Evolutionary conservation across 1,139 yeast species (phyloP).

Genomic region (Magnusiomyces suaveolens): DNA sequence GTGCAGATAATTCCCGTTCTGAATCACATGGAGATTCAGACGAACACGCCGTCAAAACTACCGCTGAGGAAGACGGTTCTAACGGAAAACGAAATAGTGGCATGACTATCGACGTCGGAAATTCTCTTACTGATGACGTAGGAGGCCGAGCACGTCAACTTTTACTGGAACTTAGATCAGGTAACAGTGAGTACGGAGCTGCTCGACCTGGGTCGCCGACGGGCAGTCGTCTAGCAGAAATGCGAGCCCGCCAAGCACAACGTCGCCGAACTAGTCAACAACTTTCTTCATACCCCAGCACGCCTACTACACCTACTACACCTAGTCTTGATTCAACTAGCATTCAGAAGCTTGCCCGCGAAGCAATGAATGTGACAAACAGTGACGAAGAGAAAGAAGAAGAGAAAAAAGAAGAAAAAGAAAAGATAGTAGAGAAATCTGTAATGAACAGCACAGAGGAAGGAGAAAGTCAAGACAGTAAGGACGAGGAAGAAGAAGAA

Average conservation of each 20-base stretch:
- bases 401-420: neutral
- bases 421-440: neutral
- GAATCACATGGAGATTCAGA: neutral
- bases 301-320: neutral
- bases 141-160: slow-evolving; percentile 54
- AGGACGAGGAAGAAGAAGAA: neutral
- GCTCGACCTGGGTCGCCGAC: slow-evolving; percentile 1
- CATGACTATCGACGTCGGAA: neutral
- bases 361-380: neutral
- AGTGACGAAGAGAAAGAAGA: neutral
- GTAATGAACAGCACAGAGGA: neutral
- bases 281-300: neutral
- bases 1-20: too few species aligned
- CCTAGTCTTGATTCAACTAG: neutral
- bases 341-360: neutral
- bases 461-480: neutral
- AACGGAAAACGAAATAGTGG: neutral
- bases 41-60: neutral
- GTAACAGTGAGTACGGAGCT: slow-evolving; percentile 17
- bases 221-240: slow-evolving; percentile 13
- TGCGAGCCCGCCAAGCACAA: slow-evolving; percentile 14
- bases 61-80: neutral
- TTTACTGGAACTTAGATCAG: slow-evolving; percentile 47
- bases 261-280: slow-evolving; percentile 7
- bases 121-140: slow-evolving; percentile 44